Evolutionary conservation across 148 eudicot genomes (phyloP), one percentile per base, ranked within the genome.

Genomic region (Rhododendron griersonianum): DNA sequence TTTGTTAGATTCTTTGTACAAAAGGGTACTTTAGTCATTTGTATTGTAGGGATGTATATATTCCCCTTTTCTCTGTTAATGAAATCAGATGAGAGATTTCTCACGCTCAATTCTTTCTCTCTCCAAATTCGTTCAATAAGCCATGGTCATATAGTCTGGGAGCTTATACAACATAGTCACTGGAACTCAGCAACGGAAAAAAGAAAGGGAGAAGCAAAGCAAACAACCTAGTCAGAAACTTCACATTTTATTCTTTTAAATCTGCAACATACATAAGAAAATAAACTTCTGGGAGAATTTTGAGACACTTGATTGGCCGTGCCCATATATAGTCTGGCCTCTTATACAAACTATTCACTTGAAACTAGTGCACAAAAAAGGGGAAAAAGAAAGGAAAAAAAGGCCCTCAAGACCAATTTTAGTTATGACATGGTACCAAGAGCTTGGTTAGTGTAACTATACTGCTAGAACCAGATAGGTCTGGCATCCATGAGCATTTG

Each of bases 381-480:
- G 25, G 25, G 65, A 6, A 59, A n/a, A 25, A 67, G 25, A 11
- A 13, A 69, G 18, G 11, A 65, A 65, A n/a, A 9, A 65, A 65
- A 65, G 37, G 37, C 6, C 75, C 37, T 28, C 37, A 69, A 28
- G 13, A 28, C 75, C 75, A 69, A 13, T 69, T 69, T 69, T 13
- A 69, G 75, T 11, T 25, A 69, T 25, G 37, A 69, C 75, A 69
- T 28, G 75, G 75, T 28, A 69, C 18, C 37, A 1, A 69, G 75
- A 69, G 75, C 37, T n/a, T 69, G 75, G 75, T 69, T 67, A 69
- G 75, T 69, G 11, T 30, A 1, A 33, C 19, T 30, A 33, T 71
- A 71, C 73, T 69, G 83, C 92, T 92, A 92, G 77, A 92, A 90
- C 94, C 94, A 90, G 63, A 92, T 88, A 77, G 92, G 91, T 82